Percentiles rank a stretch among this genome's conserved stretches.
These are phyloP conservation scores for Leccinum subrobustum DNA, from an alignment of 1,284 basidiomycete genomes.

Conservation along the genomic window DNA sequence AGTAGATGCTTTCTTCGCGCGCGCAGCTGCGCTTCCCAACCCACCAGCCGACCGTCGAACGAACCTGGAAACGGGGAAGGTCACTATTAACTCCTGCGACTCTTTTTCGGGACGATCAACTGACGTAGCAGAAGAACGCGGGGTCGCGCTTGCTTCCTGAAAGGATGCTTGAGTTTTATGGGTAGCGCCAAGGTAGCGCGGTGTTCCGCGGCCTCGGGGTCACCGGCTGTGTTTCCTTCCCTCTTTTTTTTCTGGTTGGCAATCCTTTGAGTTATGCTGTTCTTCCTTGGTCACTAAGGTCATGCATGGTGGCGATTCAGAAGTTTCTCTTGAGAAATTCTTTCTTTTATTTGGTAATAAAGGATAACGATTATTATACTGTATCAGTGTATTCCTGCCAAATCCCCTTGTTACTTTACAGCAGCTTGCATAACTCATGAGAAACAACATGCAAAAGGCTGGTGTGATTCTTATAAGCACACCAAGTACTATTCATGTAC, in stretches of 20 bases:
- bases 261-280: background rate
- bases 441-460: too few species aligned
- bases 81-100: constrained; percentile 38
- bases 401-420: too few species aligned
- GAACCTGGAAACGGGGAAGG: constrained; percentile 48
- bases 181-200: constrained; percentile 56
- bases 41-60: constrained; percentile 47
- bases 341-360: background rate
- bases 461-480: background rate
- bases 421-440: too few species aligned
- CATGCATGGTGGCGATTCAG: background rate
- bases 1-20: constrained; percentile 63
- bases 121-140: constrained; percentile 33
- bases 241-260: background rate
- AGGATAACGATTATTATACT: background rate
- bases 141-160: constrained; percentile 47
- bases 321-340: background rate
- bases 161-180: constrained; percentile 60
- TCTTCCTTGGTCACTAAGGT: background rate
- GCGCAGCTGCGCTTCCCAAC: constrained; percentile 57
- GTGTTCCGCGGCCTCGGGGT: constrained; percentile 37
- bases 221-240: constrained; percentile 6
- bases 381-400: too few species aligned
- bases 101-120: constrained; percentile 29
- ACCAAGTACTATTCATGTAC: too few species aligned